Conservation (phyloP, 2,329 filamentous ascomycete species). For the Mariannaea elegans region DNA sequence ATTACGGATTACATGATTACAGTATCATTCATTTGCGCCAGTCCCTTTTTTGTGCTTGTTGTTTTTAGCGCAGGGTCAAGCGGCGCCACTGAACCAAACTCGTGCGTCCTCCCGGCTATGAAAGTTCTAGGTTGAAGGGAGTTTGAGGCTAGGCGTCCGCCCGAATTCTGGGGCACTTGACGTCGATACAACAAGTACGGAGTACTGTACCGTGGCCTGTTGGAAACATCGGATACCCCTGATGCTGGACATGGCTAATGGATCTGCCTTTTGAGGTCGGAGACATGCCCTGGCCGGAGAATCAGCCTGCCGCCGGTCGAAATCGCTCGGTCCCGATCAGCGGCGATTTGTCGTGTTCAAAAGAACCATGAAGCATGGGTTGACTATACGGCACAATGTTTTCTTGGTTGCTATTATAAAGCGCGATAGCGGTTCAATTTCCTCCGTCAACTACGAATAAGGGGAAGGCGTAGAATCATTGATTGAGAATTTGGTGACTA, state of each 20-base stretch:
- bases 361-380: too few species aligned
- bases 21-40: too few species aligned
- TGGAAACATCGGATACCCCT: conserved; percentile 12
- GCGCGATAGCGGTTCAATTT: conserved; percentile 2
- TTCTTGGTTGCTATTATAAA: background rate
- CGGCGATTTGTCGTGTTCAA: background rate
- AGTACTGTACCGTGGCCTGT: conserved; percentile 4
- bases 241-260: background rate
- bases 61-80: conserved; percentile 13
- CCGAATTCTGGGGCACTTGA: conserved; percentile 17
- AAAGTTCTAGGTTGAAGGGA: conserved; percentile 14
- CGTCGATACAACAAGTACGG: conserved; percentile 13
- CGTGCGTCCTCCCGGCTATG: conserved; percentile 4
- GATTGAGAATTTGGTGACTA: background rate
- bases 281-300: background rate
- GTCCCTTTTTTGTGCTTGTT: background rate
- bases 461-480: background rate
- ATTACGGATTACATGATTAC: too few species aligned
- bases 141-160: conserved; percentile 7
- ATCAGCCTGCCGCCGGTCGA: background rate
- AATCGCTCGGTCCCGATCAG: background rate
- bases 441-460: background rate
- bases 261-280: background rate
- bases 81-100: conserved; percentile 10
- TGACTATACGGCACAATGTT: too few species aligned